phyloP scores from a whole-genome alignment of 768 basidiomycete genomes.

The Podaxis mareebaensis region DNA sequence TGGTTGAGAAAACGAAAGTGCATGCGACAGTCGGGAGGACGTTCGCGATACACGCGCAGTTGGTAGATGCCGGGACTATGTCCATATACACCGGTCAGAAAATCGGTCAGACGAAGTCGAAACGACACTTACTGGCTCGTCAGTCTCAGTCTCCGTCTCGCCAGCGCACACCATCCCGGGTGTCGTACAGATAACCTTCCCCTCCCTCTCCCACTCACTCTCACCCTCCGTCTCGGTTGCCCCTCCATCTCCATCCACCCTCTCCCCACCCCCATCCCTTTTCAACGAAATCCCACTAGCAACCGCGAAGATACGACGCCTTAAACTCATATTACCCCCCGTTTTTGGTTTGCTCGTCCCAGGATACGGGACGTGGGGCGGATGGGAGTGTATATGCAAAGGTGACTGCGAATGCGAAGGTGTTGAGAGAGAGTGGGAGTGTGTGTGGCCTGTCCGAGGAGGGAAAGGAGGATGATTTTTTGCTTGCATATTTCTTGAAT shows the following conservation, averaged over 20 bases:
- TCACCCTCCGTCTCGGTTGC: conserved; percentile 3
- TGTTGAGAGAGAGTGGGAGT: neutral
- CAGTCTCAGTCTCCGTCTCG: conserved; percentile 78
- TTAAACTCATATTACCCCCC: neutral
- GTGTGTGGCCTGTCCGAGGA: neutral
- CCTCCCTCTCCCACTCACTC: conserved; percentile 13
- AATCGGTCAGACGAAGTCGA: conserved; percentile 3
- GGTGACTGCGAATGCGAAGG: neutral
- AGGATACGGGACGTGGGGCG: conserved; percentile 1
- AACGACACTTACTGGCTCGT: conserved; percentile 64
- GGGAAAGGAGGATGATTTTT: neutral
- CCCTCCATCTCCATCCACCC: neutral
- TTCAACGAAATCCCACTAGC: neutral
- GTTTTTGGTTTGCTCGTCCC: neutral
- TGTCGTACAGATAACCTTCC: conserved; percentile 61
- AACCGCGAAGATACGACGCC: conserved; percentile 10
- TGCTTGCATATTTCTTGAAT: neutral
- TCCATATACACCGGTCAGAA: neutral
- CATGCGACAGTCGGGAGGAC: conserved; percentile 4
- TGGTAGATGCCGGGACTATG: conserved; percentile 64
- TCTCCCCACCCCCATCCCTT: neutral
- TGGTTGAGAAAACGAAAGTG: conserved; percentile 21
- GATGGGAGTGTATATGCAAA: neutral
- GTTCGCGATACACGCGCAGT: conserved; percentile 48
- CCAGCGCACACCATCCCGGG: conserved; percentile 62